Base-by-base conservation (phyloP, 2,329 filamentous ascomycete species). In the Xylaria sp. region DNA sequence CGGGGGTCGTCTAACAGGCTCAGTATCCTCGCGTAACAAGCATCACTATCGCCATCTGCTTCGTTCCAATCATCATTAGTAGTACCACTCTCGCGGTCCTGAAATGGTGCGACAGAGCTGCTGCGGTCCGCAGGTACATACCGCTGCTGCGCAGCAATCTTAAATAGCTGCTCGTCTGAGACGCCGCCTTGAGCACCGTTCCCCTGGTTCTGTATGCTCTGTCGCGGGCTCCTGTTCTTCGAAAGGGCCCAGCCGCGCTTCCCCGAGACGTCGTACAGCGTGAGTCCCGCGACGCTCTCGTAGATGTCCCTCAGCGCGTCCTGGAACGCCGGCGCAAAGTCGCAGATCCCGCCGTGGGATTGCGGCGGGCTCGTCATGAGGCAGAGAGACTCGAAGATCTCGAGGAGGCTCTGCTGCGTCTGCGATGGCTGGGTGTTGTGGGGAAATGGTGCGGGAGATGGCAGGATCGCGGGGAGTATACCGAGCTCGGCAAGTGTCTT, bases 231-330 rank as follows among this genome's bases (percentile, higher is more conserved):
- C 8, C 57, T 25, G 2, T 56, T 43, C 35, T 57, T 66, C 1
- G 64, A 66, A 2, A 84, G 62, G 0, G 76, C 82, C 83, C 82
- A 85, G 4, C 82, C 83, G 33, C 81, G 80, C 40, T 76, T 77
- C 0, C 82, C 81, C 15, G 78, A 81, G 0, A 84, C 77, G 31
- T 85, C 82, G 47, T 78, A 74, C 0, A 85, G 74, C 2, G 81
- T 84, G 4, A 85, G 63, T 0, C 83, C 83, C 6, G 73, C 70
- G 2, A 85, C 76, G 57, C 82, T 84, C 56, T 83, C 83, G 60
- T 79, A 83, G 1, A 85, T 80, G 60, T 85, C 82, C 25, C 76
- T 79, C 9, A 85, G 73, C 6, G 81, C 78, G 4, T 75, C 74
- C 8, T 81, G 77, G 54, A 86, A 83, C 0, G 78, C 72, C 1